Conservation (phyloP, 78 protist species). For the Creolimax fragrantissima region DNA sequence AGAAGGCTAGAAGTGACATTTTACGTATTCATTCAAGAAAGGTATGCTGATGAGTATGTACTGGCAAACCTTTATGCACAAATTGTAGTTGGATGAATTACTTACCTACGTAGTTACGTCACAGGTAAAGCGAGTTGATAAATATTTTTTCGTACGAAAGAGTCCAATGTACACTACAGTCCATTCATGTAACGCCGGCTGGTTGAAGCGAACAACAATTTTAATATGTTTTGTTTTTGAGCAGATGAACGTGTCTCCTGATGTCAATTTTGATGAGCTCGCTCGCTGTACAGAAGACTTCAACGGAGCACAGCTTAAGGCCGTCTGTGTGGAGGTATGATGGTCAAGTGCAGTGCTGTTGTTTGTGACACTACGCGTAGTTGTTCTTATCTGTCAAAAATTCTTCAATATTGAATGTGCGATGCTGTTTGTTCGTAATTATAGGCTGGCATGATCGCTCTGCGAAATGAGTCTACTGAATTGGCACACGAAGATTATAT, state of each 20-base stretch:
- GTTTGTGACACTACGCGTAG: not conserved
- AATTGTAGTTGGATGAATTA: too few relatives aligned
- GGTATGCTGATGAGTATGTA: constrained; percentile 71
- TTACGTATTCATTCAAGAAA: constrained; percentile 93
- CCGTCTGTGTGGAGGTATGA: constrained; percentile 98
- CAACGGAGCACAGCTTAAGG: constrained; percentile 99
- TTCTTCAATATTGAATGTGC: too few relatives aligned
- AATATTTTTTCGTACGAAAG: too few relatives aligned
- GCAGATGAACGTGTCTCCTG: constrained; percentile 27
- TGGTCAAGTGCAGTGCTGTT: not conserved
- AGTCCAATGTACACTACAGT: too few relatives aligned
- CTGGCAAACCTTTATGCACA: not conserved
- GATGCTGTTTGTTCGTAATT: too few relatives aligned
- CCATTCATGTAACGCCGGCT: too few relatives aligned
- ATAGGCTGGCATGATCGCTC: constrained; percentile 63
- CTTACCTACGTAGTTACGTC: too few relatives aligned
- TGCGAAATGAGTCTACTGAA: constrained; percentile 71
- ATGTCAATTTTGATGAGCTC: constrained; percentile 95
- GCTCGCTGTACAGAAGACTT: constrained; percentile 96
- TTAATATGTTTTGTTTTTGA: not conserved
- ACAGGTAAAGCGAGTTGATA: too few relatives aligned
- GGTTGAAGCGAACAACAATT: too few relatives aligned
- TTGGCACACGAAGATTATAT: constrained; percentile 95
- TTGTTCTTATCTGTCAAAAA: too few relatives aligned
- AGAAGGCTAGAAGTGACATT: constrained; percentile 90